Evolutionary conservation across 139 green algal genomes (phyloP).

Genomic region (Picochlorum sp.): DNA sequence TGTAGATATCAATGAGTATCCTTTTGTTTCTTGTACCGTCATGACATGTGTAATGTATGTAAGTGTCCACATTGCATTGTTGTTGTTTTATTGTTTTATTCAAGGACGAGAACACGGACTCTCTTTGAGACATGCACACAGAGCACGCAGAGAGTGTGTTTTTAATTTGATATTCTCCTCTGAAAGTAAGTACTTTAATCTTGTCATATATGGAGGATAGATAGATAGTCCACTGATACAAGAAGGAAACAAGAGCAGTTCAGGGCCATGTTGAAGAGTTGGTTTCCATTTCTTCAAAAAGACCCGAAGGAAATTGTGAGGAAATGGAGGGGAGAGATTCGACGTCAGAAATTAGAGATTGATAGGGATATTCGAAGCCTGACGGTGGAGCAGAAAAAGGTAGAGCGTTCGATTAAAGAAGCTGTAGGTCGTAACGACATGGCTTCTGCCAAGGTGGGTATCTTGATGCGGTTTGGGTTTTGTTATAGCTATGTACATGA

Average conservation of each 20-base stretch:
- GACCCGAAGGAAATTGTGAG: slow-evolving; percentile 46
- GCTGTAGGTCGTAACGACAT: slow-evolving; percentile 74
- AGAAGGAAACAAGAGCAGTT: too few relatives aligned
- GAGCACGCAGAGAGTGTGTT: too few relatives aligned
- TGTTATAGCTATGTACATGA: not conserved
- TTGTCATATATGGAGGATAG: too few relatives aligned
- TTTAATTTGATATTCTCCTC: too few relatives aligned
- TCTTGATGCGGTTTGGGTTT: not conserved
- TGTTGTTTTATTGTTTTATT: too few relatives aligned
- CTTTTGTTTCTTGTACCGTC: not conserved
- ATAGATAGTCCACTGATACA: too few relatives aligned
- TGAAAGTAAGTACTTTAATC: too few relatives aligned
- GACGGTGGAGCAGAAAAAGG: slow-evolving; percentile 70
- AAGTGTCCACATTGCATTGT: too few relatives aligned
- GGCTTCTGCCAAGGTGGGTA: slow-evolving; percentile 38
- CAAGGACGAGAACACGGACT: too few relatives aligned
- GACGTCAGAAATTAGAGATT: slow-evolving; percentile 19
- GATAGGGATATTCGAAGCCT: slow-evolving; percentile 53
- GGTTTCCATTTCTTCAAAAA: slow-evolving; percentile 15
- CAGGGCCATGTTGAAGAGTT: slow-evolving; percentile 2
- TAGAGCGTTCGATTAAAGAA: slow-evolving; percentile 60
- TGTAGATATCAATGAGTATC: slow-evolving; percentile 2
- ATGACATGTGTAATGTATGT: too few relatives aligned
- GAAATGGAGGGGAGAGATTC: slow-evolving; percentile 35
- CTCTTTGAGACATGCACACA: too few relatives aligned